Evolutionary conservation across 352 stramenopile genomes (phyloP), one percentile per base, ranked within the genome.

Genomic region (Globisporangium spiculum): DNA sequence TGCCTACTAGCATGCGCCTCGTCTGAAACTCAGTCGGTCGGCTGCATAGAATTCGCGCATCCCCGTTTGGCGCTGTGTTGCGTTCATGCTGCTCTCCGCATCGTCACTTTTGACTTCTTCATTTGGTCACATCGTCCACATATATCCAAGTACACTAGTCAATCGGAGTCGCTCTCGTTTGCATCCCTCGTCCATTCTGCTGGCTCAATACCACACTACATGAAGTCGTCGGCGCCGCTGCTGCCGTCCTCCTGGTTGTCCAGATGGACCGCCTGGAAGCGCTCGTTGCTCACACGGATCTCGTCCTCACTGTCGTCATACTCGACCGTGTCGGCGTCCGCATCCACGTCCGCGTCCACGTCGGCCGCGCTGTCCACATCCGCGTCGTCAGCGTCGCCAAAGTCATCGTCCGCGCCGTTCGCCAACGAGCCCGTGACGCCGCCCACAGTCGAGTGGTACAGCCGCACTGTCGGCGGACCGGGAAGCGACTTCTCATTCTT

Each of bases 241-340:
- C 73, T 82, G 65, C 79, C 77, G 61, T 94, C 81, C 72, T 92
- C 83, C 70, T 94, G 86, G 61, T 88, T 91, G 75, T 94, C 84
- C 75, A 96, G 70, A 75, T 94, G 88, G 60, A 96, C 88, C 30
- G 88, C 88, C 70, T 91, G 88, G 75, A 96, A 96, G 20, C 88
- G 88, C 74, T 96, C 88, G 63, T 96, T 96, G 77, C 88, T 96
- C 71, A 94, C 85, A 32, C 88, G 85, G 65, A 96, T 94, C 71
- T 96, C 88, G 70, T 96, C 88, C 72, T 96, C 88, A 67, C 88
- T 96, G 75, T 96, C 88, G 58, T 96, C 88, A 67, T 96, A 96
- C 69, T 94, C 88, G 50, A 96, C 86, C 14, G 86, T 96, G 72
- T 94, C 86, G 0, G 84, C 85, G 58, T 96, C 88, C 8, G 84